Evolutionary conservation across 1,284 basidiomycete species (phyloP).

Genomic region (Leucoagaricus sp.): DNA sequence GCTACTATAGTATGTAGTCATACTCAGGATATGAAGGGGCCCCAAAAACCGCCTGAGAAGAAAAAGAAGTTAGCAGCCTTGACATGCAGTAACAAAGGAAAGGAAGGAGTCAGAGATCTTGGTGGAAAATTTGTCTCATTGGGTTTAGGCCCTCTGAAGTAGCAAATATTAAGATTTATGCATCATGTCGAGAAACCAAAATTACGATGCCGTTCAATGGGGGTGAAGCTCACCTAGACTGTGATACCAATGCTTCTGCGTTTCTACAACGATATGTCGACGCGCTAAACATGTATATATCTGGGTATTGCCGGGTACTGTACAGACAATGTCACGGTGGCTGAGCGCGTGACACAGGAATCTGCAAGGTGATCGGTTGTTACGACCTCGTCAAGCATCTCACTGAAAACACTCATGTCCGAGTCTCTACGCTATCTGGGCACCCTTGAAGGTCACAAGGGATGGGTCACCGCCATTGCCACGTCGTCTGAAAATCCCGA

Average conservation of each 20-base stretch:
- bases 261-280: too few species aligned
- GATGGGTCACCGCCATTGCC: conserved; percentile 96
- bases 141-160: conserved; percentile 48
- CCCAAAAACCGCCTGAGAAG: not conserved
- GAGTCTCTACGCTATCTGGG: conserved; percentile 93
- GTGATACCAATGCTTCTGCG: too few species aligned
- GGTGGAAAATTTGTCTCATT: conserved; percentile 57
- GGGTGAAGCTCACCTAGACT: not conserved
- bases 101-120: conserved; percentile 44
- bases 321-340: conserved; percentile 58
- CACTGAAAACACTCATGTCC: conserved; percentile 48
- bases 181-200: conserved; percentile 35
- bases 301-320: conserved; percentile 38
- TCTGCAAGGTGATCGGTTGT: conserved; percentile 32
- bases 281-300: not conserved
- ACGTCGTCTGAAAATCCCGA: conserved; percentile 97
- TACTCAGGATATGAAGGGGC: not conserved
- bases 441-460: conserved; percentile 92
- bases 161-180: conserved; percentile 38
- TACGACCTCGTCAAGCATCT: conserved; percentile 10
- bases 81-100: not conserved
- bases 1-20: not conserved
- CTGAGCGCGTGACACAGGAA: conserved; percentile 39
- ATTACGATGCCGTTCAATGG: not conserved
- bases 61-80: not conserved